Base-by-base conservation (phyloP, 306 rosid species). In the Castanea crenata region DNA sequence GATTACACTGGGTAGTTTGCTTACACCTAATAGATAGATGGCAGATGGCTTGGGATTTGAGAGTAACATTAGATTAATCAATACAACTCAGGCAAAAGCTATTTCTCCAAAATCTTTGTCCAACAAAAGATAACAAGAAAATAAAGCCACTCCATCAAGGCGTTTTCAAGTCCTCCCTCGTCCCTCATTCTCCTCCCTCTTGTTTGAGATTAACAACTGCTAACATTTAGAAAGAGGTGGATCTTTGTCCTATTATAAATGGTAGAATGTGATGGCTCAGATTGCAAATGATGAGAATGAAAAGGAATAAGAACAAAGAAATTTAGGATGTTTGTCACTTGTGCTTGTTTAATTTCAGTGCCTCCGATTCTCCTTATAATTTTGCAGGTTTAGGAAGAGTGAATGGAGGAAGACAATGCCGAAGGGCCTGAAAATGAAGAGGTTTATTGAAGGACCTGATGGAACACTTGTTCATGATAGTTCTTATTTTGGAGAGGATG, bases 401-500 rank as follows among this genome's bases (percentile, higher is more conserved):
- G 69, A 93, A 81, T 95, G 99, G 98, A 90, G 92, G 92, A 91
- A 87, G 86, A 85, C 91, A 69, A 87, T 83, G 79, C 96, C 99
- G 3, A 95, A 89, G 83, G 99, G 99, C 81, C 81, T 95, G 82
- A 95, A 90, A 87, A 80, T 95, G 87, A 95, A 90, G 85, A 95
- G 86, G 83, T 86, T 91, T 75, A 78, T 91, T 79, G 96, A 93
- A 89, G 82, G 91, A 82, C 92, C 96, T 69, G 93, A 89, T 82
- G 98, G 99, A 83, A 88, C 92, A 23, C 84, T 90, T 80, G 88
- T 93, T 74, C 95, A 84, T 84, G 99, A 95, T 87, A 83, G 85
- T 84, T 86, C 96, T 74, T 95, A 84, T 82, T 88, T 91, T 78
- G 98, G 99, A 82, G 99, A 95, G 90, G 92, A 93, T 89, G 99